Conservation (phyloP, 2,329 filamentous ascomycete species). For the Myotisia sp. region DNA sequence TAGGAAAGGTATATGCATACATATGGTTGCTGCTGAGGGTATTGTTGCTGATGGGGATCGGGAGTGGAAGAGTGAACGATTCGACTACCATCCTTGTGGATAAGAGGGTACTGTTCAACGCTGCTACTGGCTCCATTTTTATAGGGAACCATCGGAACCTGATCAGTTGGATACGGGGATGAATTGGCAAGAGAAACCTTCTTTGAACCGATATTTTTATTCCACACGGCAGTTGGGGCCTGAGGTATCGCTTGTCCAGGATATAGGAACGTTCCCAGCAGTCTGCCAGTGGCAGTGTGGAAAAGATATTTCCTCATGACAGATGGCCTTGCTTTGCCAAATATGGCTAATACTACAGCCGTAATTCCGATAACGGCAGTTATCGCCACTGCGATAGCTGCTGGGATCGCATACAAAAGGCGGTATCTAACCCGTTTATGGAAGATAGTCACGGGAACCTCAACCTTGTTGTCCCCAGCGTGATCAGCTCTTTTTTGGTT, state of each 20-base stretch:
- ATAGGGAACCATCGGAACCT: constrained; percentile 8
- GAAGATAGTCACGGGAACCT: constrained; percentile 14
- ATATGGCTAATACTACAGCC: constrained; percentile 15
- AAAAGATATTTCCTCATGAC: constrained; percentile 9
- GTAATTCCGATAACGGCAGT: constrained; percentile 30
- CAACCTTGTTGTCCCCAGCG: no score
- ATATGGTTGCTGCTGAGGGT: no score
- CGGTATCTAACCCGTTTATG: constrained; percentile 9
- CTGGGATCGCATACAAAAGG: constrained; percentile 17
- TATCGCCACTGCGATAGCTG: constrained; percentile 38
- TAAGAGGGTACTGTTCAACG: no score
- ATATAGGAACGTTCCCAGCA: constrained; percentile 11
- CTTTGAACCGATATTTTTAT: constrained; percentile 7
- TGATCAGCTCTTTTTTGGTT: constrained; percentile 18
- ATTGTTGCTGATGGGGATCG: no score
- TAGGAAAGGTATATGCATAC: no score
- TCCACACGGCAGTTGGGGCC: constrained; percentile 9
- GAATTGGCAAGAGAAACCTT: constrained; percentile 5
- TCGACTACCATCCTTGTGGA: no score
- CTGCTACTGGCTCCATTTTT: no score
- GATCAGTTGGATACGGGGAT: constrained; percentile 6
- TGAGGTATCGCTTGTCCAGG: constrained; percentile 8
- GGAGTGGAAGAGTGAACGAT: no score
- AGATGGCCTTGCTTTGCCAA: constrained; percentile 10
- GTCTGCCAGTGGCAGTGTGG: constrained; percentile 10